These are phyloP conservation scores for Nymphaea colorata DNA, from an alignment of 164 flowering plant genomes.

Conservation along the genomic window DNA sequence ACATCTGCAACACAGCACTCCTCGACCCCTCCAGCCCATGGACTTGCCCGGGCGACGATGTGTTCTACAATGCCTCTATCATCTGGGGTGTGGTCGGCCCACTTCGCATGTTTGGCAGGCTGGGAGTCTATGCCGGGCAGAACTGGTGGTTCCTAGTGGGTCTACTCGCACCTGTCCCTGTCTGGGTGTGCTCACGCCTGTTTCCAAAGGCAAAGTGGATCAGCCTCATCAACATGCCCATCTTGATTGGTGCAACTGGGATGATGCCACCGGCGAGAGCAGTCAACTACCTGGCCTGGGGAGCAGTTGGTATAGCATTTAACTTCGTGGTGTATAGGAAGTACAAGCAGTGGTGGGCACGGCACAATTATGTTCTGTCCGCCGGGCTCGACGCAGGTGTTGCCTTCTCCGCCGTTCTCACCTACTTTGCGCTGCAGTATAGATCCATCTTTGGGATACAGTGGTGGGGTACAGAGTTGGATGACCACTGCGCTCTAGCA, in stretches of 20 bases:
- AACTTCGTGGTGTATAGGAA: constrained; percentile 34
- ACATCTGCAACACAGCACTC: constrained; percentile 29
- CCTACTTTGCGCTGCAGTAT: constrained; percentile 32
- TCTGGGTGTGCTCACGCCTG: constrained; percentile 24
- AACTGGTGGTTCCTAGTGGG: constrained; percentile 40
- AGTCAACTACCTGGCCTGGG: constrained; percentile 43
- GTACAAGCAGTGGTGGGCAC: constrained; percentile 70
- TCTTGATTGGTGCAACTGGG: constrained; percentile 27
- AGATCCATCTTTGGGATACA: constrained; percentile 21
- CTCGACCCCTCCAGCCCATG: constrained; percentile 45
- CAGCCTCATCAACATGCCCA: constrained; percentile 43
- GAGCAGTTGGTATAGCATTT: constrained; percentile 37
- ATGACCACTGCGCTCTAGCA: constrained; percentile 53
- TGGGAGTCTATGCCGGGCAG: constrained; percentile 22
- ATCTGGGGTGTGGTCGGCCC: constrained; percentile 50
- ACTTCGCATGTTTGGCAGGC: constrained; percentile 27
- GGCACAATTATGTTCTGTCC: constrained; percentile 49
- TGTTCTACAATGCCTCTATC: constrained; percentile 32
- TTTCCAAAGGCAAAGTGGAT: constrained; percentile 55
- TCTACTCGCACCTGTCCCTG: constrained; percentile 31
- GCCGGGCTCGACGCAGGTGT: constrained; percentile 73
- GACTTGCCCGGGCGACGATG: constrained; percentile 45
- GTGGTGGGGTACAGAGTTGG: constrained; percentile 46
- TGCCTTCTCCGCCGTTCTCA: constrained; percentile 43
- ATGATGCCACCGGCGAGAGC: constrained; percentile 44